Percentiles rank a stretch among this genome's conserved stretches.
Conservation (phyloP, 805 yeast genomes). For the Candida caryicola region DNA sequence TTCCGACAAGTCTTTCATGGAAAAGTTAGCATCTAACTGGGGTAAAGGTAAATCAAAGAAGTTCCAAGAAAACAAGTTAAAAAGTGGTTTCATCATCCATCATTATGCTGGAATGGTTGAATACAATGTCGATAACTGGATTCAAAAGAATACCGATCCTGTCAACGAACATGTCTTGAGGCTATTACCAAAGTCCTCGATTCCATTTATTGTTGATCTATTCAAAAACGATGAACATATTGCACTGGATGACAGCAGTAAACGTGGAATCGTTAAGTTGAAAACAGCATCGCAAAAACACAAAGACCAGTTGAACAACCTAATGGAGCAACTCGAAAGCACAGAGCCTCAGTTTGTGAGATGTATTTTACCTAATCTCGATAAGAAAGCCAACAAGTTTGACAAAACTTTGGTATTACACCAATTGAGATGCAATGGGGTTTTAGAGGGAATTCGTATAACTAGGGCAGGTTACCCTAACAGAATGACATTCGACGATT, state of each 20-base stretch:
- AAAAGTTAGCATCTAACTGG: slow-evolving; percentile 70
- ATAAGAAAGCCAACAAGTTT: slow-evolving; percentile 66
- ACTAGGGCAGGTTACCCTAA: slow-evolving; percentile 98
- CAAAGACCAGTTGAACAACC: slow-evolving; percentile 71
- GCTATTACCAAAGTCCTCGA: slow-evolving; percentile 56
- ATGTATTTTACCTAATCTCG: slow-evolving; percentile 87
- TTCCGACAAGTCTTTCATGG: slow-evolving; percentile 76
- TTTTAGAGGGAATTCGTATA: slow-evolving; percentile 93
- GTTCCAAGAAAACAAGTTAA: slow-evolving; percentile 70
- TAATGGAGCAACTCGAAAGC: slow-evolving; percentile 68
- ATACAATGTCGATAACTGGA: slow-evolving; percentile 88
- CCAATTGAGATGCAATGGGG: slow-evolving; percentile 96
- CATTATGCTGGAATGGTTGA: slow-evolving; percentile 98
- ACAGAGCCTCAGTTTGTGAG: slow-evolving; percentile 97
- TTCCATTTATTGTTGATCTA: slow-evolving; percentile 53
- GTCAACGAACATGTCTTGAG: slow-evolving; percentile 70
- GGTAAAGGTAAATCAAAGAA: slow-evolving; percentile 43
- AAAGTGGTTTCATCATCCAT: slow-evolving; percentile 75
- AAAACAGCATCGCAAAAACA: slow-evolving; percentile 84
- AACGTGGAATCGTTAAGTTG: slow-evolving; percentile 38
- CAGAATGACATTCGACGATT: slow-evolving; percentile 78
- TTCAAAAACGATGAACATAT: slow-evolving; percentile 43
- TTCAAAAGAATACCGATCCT: slow-evolving; percentile 93
- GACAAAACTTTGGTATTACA: slow-evolving; percentile 77
- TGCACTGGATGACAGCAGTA: slow-evolving; percentile 8